Evolutionary conservation across 805 yeast species (phyloP).

Genomic region (Cyberlindnera euphorbiae): DNA sequence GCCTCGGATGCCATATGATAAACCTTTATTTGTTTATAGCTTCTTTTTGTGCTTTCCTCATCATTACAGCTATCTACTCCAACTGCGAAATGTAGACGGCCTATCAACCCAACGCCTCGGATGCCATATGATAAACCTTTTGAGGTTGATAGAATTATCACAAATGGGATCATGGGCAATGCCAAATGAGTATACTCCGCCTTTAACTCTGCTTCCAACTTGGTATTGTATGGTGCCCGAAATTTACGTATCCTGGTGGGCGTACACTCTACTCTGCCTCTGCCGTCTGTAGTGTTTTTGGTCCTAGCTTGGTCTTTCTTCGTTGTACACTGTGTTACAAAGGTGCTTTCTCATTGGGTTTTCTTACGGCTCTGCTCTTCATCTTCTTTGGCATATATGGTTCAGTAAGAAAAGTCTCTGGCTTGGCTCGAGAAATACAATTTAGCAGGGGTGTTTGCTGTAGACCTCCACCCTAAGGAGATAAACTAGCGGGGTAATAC

Average conservation of each 20-base stretch:
- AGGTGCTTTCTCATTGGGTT: constrained; percentile 63
- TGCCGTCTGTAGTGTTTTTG: constrained; percentile 51
- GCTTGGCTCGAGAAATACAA: constrained; percentile 50
- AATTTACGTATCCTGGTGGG: constrained; percentile 37
- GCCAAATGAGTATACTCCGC: constrained; percentile 58
- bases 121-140: constrained; percentile 41
- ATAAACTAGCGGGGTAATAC: constrained; percentile 66
- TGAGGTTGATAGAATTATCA: constrained; percentile 42
- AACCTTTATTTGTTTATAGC: constrained; percentile 34
- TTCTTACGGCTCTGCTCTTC: constrained; percentile 30
- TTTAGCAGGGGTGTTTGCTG: constrained; percentile 48
- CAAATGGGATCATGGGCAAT: constrained; percentile 41
- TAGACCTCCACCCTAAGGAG: constrained; percentile 36
- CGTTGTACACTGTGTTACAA: constrained; percentile 54
- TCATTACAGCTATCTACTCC: constrained; percentile 35
- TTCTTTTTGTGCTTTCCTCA: constrained; percentile 27
- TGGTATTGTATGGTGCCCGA: constrained; percentile 54
- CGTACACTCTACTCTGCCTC: constrained; percentile 35
- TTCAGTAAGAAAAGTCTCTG: constrained; percentile 34
- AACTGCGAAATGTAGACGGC: constrained; percentile 35
- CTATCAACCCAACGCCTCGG: constrained; percentile 42
- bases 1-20: constrained; percentile 48
- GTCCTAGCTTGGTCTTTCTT: constrained; percentile 52
- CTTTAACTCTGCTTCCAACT: constrained; percentile 60
- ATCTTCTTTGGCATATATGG: constrained; percentile 27